Evolutionary conservation across 2,329 filamentous ascomycete species (phyloP), one percentile per base, ranked within the genome.

Genomic region (Cladophialophora immunda): DNA sequence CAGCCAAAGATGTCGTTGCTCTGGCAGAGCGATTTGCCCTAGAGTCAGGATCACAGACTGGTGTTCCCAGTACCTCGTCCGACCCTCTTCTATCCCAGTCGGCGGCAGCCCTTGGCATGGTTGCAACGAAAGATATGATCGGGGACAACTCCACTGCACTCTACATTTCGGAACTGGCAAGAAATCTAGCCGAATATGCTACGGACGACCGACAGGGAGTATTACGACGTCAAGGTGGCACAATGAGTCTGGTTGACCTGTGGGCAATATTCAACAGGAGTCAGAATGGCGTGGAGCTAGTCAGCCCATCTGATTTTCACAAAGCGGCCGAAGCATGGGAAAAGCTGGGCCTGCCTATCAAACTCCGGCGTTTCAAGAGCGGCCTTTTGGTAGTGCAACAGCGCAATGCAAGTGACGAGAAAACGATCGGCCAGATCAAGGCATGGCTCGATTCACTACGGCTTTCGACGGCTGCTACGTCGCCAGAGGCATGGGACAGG

Each of bases 181-280:
- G 93, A 36, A 94, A 94, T 73, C 79, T 97, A 4, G 94, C 93
- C 7, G 93, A 97, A 78, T 97, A 94, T 74, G 82, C 97, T 11
- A 94, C 92, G 0, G 93, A 97, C 76, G 93, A 97, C 77, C 84
- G 89, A 2, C 86, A 91, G 62, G 92, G 92, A 0, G 86, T 97
- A 1, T 82, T 97, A 25, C 89, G 89, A 65, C 89, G 87, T 68
- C 91, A 94, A 56, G 94, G 93, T 4, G 94, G 94, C 1, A 95
- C 97, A 73, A 92, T 97, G 76, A 94, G 89, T 41, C 83, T 97
- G 0, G 93, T 97, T 13, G 94, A 97, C 75, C 84, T 97, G 0
- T 97, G 93, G 93, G 92, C 93, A 30, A 88, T 96, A 70, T 98
- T 98, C 82, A 99, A 99, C 78, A 88, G 94, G 36, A 93, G 92